Evolutionary conservation across 192 early-diverging fungal genomes (phyloP).

Genomic region (Spizellomyces punctatus): DNA sequence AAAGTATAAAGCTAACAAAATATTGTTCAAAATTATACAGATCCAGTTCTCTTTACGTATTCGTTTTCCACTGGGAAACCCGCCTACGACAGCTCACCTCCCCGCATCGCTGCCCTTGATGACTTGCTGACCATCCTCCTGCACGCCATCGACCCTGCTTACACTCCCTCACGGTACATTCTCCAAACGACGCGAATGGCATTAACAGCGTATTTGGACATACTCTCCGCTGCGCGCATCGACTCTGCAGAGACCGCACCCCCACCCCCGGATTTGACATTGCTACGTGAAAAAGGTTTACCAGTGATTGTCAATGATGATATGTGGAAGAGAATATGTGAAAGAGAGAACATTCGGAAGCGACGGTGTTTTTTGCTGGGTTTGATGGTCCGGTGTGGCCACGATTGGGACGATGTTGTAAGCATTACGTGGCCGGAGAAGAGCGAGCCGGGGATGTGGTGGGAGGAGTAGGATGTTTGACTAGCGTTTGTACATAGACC

Average conservation of each 20-base stretch:
- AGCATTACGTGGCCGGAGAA: no score
- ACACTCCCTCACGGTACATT: background rate
- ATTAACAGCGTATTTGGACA: background rate
- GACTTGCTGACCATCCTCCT: background rate
- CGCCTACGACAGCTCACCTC: background rate
- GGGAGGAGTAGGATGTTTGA: no score
- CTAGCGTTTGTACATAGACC: no score
- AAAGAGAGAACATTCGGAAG: no score
- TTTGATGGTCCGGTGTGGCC: no score
- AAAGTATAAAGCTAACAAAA: background rate
- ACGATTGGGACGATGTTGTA: no score
- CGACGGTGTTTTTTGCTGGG: no score
- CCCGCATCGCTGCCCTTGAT: slow-evolving; percentile 1
- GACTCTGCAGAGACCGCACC: background rate
- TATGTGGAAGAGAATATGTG: background rate
- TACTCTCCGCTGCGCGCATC: background rate
- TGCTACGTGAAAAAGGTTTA: background rate
- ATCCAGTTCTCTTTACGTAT: background rate
- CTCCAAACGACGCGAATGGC: background rate
- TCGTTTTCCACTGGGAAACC: background rate
- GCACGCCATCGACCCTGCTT: background rate
- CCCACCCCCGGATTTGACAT: background rate
- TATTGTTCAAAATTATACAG: background rate
- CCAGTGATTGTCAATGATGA: background rate
- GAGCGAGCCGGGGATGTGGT: no score